Base-by-base conservation (phyloP, 1,284 basidiomycete genomes). In the Boletus semigastroideus region DNA sequence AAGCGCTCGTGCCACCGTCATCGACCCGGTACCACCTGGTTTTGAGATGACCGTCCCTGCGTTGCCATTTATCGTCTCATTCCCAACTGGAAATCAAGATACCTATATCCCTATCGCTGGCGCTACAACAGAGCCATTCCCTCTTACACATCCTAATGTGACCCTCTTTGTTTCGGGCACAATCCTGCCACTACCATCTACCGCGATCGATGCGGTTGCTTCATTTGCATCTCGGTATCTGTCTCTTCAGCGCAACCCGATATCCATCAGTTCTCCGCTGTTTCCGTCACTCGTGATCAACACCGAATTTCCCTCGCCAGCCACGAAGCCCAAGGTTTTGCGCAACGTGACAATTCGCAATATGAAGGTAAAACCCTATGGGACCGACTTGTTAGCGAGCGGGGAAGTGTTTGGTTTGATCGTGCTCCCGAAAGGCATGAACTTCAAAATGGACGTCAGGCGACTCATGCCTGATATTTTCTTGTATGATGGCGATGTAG, bases 381-480 rank as follows among this genome's bases (percentile, higher is more conserved):
- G 77, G 1, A 72, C 62, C 5, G 66, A 66, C 1, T 77, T 90
- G 61, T 70, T 84, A 19, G 84, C 87, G 0, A 87, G 81, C 59
- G 88, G 87, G 12, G 78, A 76, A 1, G 79, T 91, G 5, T 77
- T 74, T 48, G 88, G 78, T 11, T 73, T 76, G 19, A 73, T 87
- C 34, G 83, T 87, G 7, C 73, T 91, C 2, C 88, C 88, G 0
- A 70, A 67, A 40, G 86, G 86, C 33, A 79, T 91, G 65, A 66
- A 86, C 50, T 72, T 89, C 19, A 73, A 72, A 14, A 65, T 90
- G 40, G 73, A 83, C 47, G 84, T 89, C 14, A 77, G 72, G 13
- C 77, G 72, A 42, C 78, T 90, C 22, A 75, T 87, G 53, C 87
- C 88, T 0, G 88, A 91, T 61, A 82, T 87, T 20, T 68, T 91